Evolutionary conservation across 1,139 yeast species (phyloP), one percentile per base, ranked within the genome.

Genomic region (Taphrina confusa): DNA sequence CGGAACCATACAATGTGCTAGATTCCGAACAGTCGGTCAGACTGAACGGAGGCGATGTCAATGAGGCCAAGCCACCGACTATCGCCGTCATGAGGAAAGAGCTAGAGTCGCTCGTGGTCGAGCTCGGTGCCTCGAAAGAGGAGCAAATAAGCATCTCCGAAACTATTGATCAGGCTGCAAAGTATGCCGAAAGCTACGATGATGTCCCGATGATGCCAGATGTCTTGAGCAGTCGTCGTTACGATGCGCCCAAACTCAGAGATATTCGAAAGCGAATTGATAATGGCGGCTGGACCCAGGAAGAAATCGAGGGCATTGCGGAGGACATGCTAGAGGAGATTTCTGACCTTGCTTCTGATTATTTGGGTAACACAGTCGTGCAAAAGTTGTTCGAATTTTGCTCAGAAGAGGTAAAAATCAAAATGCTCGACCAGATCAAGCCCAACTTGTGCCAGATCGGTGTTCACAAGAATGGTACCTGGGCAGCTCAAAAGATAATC

Each of bases 401-500:
- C 54, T 82, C 89, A 1, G 83, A 86, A 31, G 78, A 84, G 5
- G 78, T 90, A 61, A 87, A 88, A 69, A 85, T 87, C 67, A 80
- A 86, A 73, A 86, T 94, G 90, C 80, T 92, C 57, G 82, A 85
- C 68, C 82, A 81, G 66, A 82, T 94, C 57, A 78, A 87, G 2
- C 95, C 94, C 20, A 87, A 79, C 69, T 77, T 94, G 65, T 87
- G 97, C 1, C 95, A 90, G 68, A 85, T 92, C 76, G 94, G 97
- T 68, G 85, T 89, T 61, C 99, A 92, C 75, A 92, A 92, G 70
- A 92, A 94, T 72, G 99, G 99, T 64, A 92, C 99, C 2, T 92
- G 98, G 98, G 97, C 97, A 1, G 95, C 96, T 30, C 98, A 94
- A 72, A 94, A 92, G 73, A 85, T 92, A 71, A 90, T 94, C 68